Evolutionary conservation across 2,329 filamentous ascomycete genomes (phyloP), one percentile per base, ranked within the genome.

Genomic region (Claviceps fusiformis): DNA sequence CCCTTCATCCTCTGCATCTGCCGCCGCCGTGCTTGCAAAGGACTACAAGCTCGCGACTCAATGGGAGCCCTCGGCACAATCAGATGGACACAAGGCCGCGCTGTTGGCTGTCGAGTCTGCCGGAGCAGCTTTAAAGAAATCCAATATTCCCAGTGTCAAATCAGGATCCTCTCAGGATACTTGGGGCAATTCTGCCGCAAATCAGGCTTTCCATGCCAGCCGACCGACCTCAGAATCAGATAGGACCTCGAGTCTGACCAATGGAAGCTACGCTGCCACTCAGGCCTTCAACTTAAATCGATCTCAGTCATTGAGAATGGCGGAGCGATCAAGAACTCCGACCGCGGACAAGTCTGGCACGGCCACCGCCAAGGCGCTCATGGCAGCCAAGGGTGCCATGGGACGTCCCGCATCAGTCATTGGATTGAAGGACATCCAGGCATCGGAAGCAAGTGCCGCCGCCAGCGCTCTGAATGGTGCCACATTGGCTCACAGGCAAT

Each of bases 381-480:
- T 80, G 41, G 89, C 89, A 46, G 90, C 89, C 13, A 86, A 85
- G 52, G 87, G 83, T 33, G 89, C 89, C n/a, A 83, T 89, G 71
- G 47, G 58, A 27, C 59, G 59, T 67, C 56, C 60, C 2, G 50
- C 44, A 3, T 56, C 55, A 5, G 53, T 47, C 11, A 51, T 31
- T 17, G 59, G 57, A 24, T 31, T 59, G 13, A 54, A 50, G 19
- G 57, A 59, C 24, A 50, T 53, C 3, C 55, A 50, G 6, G 53
- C 58, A 37, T 53, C 53, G 17, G 60, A 63, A 64, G 71, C 50
- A 72, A 72, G 55, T 67, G 71, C 37, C 78, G 82, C 66, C 72
- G 82, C 75, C 31, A 87, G 86, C 62, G 87, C 88, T 3, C 71
- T 92, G 35, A 87, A 79, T 59, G 88, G 89, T 33, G 88, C 89